phyloP scores from a whole-genome alignment of 2,329 filamentous ascomycete species.

The Grosmannia clavigera region DNA sequence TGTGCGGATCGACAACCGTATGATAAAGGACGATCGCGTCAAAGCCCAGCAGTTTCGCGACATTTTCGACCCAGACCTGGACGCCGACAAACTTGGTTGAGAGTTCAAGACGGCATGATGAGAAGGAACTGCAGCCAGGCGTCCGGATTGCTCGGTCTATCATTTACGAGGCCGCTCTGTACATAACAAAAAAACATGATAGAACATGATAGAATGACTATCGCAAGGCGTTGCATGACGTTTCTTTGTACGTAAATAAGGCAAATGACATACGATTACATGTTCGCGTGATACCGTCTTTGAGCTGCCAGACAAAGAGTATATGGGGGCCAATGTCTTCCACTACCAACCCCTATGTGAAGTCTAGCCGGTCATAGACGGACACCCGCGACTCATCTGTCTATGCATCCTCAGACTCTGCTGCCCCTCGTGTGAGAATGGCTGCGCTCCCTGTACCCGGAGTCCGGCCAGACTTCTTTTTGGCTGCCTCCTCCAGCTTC shows the following conservation, averaged over 20 bases:
- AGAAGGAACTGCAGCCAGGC: neutral
- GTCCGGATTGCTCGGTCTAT: neutral
- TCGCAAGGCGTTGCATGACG: conserved; percentile 2
- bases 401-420: neutral
- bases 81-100: conserved; percentile 66
- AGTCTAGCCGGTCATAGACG: neutral
- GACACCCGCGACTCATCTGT: neutral
- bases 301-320: neutral
- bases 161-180: neutral
- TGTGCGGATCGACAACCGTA: conserved; percentile 69
- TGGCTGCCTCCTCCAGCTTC: conserved; percentile 96
- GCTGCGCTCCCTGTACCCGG: conserved; percentile 59
- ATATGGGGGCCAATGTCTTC: neutral
- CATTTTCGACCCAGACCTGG: conserved; percentile 65
- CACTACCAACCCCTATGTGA: neutral
- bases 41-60: conserved; percentile 45
- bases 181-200: neutral
- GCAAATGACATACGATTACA: conserved; percentile 2
- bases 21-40: conserved; percentile 84
- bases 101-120: neutral
- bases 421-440: conserved; percentile 53
- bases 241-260: neutral
- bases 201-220: neutral
- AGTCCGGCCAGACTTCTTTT: conserved; percentile 78
- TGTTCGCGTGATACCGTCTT: neutral